Evolutionary conservation across 305 asterid genomes (phyloP).

Genomic region (Fraxinus latifolia): DNA sequence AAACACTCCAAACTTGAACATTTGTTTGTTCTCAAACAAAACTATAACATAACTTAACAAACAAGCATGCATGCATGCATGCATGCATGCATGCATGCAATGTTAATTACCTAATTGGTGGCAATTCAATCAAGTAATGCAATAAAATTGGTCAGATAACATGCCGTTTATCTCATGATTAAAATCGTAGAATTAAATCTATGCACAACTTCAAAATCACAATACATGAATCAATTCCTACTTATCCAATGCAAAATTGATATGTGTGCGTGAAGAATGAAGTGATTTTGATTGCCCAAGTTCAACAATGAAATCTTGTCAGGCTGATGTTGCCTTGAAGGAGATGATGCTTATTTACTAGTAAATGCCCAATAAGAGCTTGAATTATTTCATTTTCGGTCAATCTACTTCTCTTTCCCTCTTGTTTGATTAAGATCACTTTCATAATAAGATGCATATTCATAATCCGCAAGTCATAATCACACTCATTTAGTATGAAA

Average conservation of each 20-base stretch:
- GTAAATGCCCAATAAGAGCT: not conserved
- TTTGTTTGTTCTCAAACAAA: too few relatives aligned
- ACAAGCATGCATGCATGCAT: too few relatives aligned
- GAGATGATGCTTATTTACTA: not conserved
- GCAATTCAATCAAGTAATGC: too few relatives aligned
- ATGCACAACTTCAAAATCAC: too few relatives aligned
- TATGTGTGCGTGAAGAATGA: not conserved
- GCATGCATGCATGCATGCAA: too few relatives aligned
- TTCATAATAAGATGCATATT: not conserved
- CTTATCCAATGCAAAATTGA: not conserved
- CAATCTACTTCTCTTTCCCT: not conserved
- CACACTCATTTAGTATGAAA: not conserved
- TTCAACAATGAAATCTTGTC: not conserved
- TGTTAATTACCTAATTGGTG: too few relatives aligned
- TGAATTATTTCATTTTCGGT: slow-evolving; percentile 21
- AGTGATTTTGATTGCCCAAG: not conserved
- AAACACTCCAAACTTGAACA: too few relatives aligned
- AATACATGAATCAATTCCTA: too few relatives aligned
- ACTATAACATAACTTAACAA: too few relatives aligned
- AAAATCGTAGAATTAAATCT: too few relatives aligned
- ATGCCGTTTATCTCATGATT: too few relatives aligned
- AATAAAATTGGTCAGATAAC: too few relatives aligned
- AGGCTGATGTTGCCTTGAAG: not conserved
- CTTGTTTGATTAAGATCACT: not conserved
- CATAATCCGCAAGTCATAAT: not conserved